Percentiles rank a stretch among this genome's conserved stretches.
These are phyloP conservation scores for Plasmodium berghei DNA, from an alignment of 169 alveolate genomes.

Conservation along the genomic window DNA sequence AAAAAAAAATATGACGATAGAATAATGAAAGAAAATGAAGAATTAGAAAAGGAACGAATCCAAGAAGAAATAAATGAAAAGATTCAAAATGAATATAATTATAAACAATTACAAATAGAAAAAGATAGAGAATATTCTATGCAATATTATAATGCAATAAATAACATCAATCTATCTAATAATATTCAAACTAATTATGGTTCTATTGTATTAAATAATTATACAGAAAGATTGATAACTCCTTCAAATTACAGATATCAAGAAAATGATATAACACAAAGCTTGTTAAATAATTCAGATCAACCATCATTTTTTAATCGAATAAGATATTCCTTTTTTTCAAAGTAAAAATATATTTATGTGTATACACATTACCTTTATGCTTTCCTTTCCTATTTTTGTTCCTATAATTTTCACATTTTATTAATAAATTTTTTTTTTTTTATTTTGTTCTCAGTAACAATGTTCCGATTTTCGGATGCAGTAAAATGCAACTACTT, in stretches of 20 bases:
- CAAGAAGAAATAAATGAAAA: constrained; percentile 29
- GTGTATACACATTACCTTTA: neutral
- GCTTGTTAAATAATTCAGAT: constrained; percentile 1
- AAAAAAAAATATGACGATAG: constrained; percentile 64
- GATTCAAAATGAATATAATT: constrained; percentile 49
- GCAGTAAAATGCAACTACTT: constrained; percentile 42
- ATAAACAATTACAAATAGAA: constrained; percentile 63
- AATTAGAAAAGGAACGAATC: constrained; percentile 12
- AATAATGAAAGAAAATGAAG: constrained; percentile 39
- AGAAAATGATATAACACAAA: constrained; percentile 18
- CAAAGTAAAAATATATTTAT: constrained; percentile 32
- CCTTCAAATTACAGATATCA: constrained; percentile 30
- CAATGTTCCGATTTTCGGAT: constrained; percentile 6
- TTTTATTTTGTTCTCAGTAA: constrained; percentile 13
- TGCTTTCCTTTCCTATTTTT: neutral
- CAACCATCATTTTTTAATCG: neutral
- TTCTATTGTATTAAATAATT: constrained; percentile 23
- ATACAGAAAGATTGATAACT: constrained; percentile 64
- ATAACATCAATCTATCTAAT: constrained; percentile 22
- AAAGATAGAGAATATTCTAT: constrained; percentile 68
- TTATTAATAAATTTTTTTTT: neutral
- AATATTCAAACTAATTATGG: neutral
- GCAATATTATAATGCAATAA: constrained; percentile 65
- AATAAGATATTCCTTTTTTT: constrained; percentile 1
- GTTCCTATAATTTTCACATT: neutral